Evolutionary conservation across 2,329 filamentous ascomycete genomes (phyloP), one percentile per base, ranked within the genome.

Genomic region (Ampelomyces quisqualis): DNA sequence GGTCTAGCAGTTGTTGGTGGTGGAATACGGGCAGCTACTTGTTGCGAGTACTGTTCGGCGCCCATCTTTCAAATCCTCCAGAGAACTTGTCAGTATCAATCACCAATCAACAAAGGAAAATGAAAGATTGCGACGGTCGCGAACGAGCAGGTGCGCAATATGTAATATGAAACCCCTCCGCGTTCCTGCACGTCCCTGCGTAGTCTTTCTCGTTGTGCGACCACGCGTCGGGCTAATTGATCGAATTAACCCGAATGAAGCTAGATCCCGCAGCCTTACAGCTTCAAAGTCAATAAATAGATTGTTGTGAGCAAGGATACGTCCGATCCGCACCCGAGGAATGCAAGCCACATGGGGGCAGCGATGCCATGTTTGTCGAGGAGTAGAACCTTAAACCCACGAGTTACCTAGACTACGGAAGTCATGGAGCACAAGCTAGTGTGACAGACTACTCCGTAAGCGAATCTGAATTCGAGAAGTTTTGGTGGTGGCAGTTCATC

Each of bases 191-290:
- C 39, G 34, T 30, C 26, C 32, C 51, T 47, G 45, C 43, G 48
- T 20, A 38, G 20, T 38, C 32, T 29, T 47, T 49, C 45, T 40
- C 38, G 38, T 47, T 28, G 34, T 43, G 38, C 24, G 45, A 39
- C 43, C 36, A 45, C 48, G 23, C 27, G 23, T 47, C 45, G 45
- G 42, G 36, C 32, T 31, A 24, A 40, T 19, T 38, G 23, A 38
- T 51, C 38, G 46, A 42, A 37, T 48, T 36, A 49, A 39, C 36
- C 37, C 39, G 22, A 28, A 37, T 43, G 19, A 18, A 36, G 48
- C 34, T 49, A 45, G 46, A 13, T 51, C 17, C 37, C 38, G 31
- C 40, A 40, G 43, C 47, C 43, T 43, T 49, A 43, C 37, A 35
- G 34, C 42, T 20, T 38, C 34, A 46, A 37, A 42, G 35, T 43